Base-by-base conservation (phyloP, 2,329 filamentous ascomycete species). In the Stromatinia cepivora region DNA sequence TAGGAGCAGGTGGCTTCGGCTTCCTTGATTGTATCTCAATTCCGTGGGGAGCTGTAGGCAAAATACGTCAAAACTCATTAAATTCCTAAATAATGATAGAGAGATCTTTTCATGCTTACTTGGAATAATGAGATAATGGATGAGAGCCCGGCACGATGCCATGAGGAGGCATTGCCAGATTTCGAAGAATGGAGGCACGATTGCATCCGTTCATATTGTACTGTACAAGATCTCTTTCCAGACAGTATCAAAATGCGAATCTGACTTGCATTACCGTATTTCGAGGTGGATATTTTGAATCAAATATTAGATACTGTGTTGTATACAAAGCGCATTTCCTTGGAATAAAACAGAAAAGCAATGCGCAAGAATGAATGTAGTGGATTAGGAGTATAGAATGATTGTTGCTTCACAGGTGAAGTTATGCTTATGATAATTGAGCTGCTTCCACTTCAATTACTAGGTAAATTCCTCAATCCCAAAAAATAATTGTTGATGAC, bases 151-250 rank as follows among this genome's bases (percentile, higher is more conserved):
- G 59, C 34, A 63, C 62, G 42, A 61, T 59, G 52, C 61, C 39
- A 65, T 61, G 69, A 67, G 65, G 70, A 71, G 72, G 72, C 70
- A 68, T 67, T 72, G 70, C 73, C 73, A 70, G 72, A 69, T 76
- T 69, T 77, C 71, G 71, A 76, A 68, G 72, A 67, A 70, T 69
- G 72, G 67, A 73, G 67, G 72, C 73, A 69, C 73, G 73, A 76
- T 77, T 77, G 77, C 77, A 78, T 78, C 74, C 77, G 76, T 77
- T 77, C 67, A 69, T 69, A n/a, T 69, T 69, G 67, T 66, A 69
- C 61, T 48, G 59, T 25, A 50, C 20, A 62, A 62, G 25, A 65
- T 28, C 48, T 53, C 48, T 53, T 31, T 65, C 62, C 22, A 42
- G 46, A 50, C 46, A 46, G 34, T 54, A 54, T 65, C 34, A 65